Evolutionary conservation across 805 yeast genomes (phyloP).

Genomic region (Candida orba): DNA sequence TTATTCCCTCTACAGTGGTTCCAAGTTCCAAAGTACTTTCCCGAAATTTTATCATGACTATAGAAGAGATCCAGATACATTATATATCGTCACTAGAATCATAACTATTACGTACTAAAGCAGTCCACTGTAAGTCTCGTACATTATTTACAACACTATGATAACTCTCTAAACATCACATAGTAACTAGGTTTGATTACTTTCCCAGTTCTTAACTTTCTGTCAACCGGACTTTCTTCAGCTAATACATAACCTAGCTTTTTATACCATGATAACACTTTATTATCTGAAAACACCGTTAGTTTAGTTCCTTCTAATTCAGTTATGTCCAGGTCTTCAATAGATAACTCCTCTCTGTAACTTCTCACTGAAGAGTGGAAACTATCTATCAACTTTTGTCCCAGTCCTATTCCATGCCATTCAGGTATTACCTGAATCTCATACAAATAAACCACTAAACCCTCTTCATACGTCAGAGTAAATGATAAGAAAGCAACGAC

Average conservation of each 20-base stretch:
- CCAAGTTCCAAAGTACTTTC: too few species aligned
- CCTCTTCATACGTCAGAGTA: conserved; percentile 35
- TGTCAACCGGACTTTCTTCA: conserved; percentile 39
- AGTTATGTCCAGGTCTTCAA: conserved; percentile 2
- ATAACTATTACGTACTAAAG: too few species aligned
- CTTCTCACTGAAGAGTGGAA: conserved; percentile 29
- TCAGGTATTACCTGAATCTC: conserved; percentile 43
- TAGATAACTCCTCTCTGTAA: conserved; percentile 8
- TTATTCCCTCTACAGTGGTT: too few species aligned
- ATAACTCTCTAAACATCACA: conserved; percentile 18
- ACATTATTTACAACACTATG: too few species aligned
- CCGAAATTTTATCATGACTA: too few species aligned
- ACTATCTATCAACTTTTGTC: conserved; percentile 29
- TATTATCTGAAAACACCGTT: conserved; percentile 46
- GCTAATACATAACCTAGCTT: conserved; percentile 32
- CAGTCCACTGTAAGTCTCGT: too few species aligned
- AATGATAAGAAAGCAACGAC: conserved; percentile 40
- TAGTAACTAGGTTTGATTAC: conserved; percentile 38
- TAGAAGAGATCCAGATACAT: too few species aligned
- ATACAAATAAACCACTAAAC: conserved; percentile 42
- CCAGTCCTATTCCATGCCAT: conserved; percentile 32
- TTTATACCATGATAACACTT: conserved; percentile 38
- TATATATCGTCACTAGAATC: too few species aligned
- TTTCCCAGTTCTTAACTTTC: conserved; percentile 32
- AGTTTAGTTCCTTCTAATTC: conserved; percentile 22